Evolutionary conservation across 257 asterid species (phyloP).

Genomic region (Nemophila menziesii): DNA sequence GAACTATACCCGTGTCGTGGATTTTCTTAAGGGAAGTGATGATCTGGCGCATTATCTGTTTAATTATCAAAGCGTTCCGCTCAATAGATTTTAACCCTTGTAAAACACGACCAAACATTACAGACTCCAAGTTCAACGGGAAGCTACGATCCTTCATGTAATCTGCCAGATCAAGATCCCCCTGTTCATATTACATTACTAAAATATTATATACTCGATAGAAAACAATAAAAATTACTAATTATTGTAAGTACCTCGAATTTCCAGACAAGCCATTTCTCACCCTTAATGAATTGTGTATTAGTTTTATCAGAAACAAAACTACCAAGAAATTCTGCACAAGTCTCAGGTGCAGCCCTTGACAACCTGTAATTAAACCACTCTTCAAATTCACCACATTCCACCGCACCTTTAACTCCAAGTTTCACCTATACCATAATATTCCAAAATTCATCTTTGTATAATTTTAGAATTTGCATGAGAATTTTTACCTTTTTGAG

Average conservation of each 20-base stretch:
- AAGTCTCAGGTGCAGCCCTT: constrained; percentile 92
- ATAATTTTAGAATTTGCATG: too few species aligned
- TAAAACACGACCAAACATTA: constrained; percentile 80
- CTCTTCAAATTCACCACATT: constrained; percentile 87
- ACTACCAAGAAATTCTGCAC: constrained; percentile 93
- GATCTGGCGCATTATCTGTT: constrained; percentile 90
- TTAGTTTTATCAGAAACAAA: constrained; percentile 67
- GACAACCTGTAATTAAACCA: constrained; percentile 93
- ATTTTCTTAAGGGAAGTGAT: constrained; percentile 81
- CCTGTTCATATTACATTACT: constrained; percentile 37
- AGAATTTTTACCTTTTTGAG: constrained; percentile 61
- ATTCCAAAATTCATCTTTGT: too few species aligned
- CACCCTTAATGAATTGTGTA: constrained; percentile 65
- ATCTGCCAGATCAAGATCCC: constrained; percentile 82
- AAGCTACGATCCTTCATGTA: constrained; percentile 74
- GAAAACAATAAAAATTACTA: neutral
- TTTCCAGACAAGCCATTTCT: constrained; percentile 99
- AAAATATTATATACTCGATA: neutral
- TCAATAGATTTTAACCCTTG: constrained; percentile 55
- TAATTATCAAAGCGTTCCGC: constrained; percentile 78
- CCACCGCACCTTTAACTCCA: constrained; percentile 84
- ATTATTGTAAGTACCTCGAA: constrained; percentile 53
- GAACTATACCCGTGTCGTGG: constrained; percentile 80
- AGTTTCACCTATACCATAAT: constrained; percentile 49
- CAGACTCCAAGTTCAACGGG: constrained; percentile 71